Base-by-base conservation (phyloP, 495 filamentous ascomycete species). In the Durotheca rogersii region DNA sequence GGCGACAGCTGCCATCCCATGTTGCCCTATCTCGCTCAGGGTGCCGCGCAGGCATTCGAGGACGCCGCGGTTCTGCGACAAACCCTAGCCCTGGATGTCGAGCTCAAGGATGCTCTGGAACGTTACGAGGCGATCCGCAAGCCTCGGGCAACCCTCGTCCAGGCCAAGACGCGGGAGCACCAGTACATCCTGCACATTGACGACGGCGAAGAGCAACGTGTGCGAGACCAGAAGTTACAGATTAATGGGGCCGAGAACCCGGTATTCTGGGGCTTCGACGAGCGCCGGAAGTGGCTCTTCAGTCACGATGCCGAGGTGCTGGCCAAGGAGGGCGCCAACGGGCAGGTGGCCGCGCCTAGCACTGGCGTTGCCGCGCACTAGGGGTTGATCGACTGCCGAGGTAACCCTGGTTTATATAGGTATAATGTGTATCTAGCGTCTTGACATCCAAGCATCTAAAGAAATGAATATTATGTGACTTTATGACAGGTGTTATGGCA, bases 1-100 rank as follows among this genome's bases (percentile, higher is more conserved):
- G 78, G 79, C 10, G 79, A 82, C 30, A 67, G 77, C 17, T 79
- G 76, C 47, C 79, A 82, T 47, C 75, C 79, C 1, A 81, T 80
- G 62, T 72, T 82, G 1, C 79, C 79, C 7, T 81, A 81, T 44
- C 65, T 80, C 7, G 77, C 77, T 1, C 79, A 81, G 32, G 65
- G 66, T 1, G 73, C 73, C 23, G 68, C 71, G 3, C 63, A 64
- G 46, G 66, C 72, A 0, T 55, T 68, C 11, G 73, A 76, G 46
- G 73, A 76, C 37, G 72, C 67, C 1, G 67, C 56, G 0, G 56
- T 60, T 5, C 54, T 72, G 1, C 58, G 68, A 1, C 60, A 58
- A 11, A 50, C 60, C 14, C 53, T 71, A 17, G 54, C 60, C 25
- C 43, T 32, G n/a, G 19, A 37, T n/a, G n/a, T 32, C n/a, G 31